Base-by-base conservation (phyloP, 257 asterid genomes). In the Fraxinus excelsior region DNA sequence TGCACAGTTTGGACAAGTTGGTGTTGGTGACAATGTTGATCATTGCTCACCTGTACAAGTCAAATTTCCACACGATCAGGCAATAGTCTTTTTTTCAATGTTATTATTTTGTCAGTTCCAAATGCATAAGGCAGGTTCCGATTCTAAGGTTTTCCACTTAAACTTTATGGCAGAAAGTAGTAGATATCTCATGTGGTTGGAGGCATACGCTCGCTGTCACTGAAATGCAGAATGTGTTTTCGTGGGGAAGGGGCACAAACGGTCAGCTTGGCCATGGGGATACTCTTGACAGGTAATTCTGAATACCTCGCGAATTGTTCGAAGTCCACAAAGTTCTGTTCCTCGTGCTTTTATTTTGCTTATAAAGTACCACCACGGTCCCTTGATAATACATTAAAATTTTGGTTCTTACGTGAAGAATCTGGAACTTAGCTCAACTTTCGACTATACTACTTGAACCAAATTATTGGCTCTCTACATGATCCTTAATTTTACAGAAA, bases 261-360 rank as follows among this genome's bases (percentile, higher is more conserved):
- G 99, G 99, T 76, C 99, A 95, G 88, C 97, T 95, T 66, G 99
- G 98, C 69, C 99, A 90, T 79, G 97, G 97, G 62, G 98, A 90
- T 82, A 72, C 95, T 44, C 87, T 87, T 72, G 99, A 95, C 80
- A 69, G 96, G 99, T 95, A 89, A 26, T 51, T 3, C 23, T 34
- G 38, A 23, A 16, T 34, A 23, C 40, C 26, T 34, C 5, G 9
- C 32, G 29, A 8, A 79, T 67, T 26, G 10, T 40, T 25, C 49
- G 18, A 37, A 23, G 72, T 71, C n/a, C 28, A 31, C 64, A 4
- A 4, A 40, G 19, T 32, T n/a, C 19, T 11, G 38, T 35, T n/a
- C 56, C 71, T 46, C 58, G 8, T 25, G 74, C 38, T 28, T 8
- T 78, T 32, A 49, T 7, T 46, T 37, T 37, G 34, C 73, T 72